Evolutionary conservation across 208 protist species (phyloP), one percentile per base, ranked within the genome.

Genomic region (Acanthamoeba royreba): DNA sequence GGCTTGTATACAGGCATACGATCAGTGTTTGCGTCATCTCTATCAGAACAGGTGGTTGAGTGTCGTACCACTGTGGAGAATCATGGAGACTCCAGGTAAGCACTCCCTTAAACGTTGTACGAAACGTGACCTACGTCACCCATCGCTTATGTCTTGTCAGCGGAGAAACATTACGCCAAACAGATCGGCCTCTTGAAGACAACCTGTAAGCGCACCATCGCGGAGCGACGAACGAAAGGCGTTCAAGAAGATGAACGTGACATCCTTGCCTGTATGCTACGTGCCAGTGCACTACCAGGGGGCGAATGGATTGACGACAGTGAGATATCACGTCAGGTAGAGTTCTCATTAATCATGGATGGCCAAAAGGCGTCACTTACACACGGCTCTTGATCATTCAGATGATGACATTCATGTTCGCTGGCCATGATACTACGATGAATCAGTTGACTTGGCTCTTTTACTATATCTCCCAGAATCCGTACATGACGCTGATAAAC

Each of bases 401-500:
- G 74, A 85, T 85, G 74, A 85, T 85, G 25, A 85, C 74, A 35
- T 85, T 85, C 45, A 53, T 85, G 74, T 49, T 85, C 45, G 74
- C 74, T n/a, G 74, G 74, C 45, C 40, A 85, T 11, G 35, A 83
- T 25, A 47, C 42, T 35, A 49, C 42, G 11, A 83, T 83, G 42
- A 83, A 47, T 28, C 42, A 43, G 19, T 5, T 85, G 74, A 43
- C 45, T 52, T 47, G 25, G 35, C 45, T 85, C 74, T 85, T 85
- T 35, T 49, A 53, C 40, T 49, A 43, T 28, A 43, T 53, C 38
- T 43, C 74, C 35, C 38, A 85, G 28, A 31, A n/a, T n/a, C n/a
- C n/a, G n/a, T n/a, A n/a, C n/a, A n/a, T n/a, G n/a, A n/a, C n/a
- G n/a, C n/a, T n/a, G n/a, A n/a, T n/a, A n/a, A n/a, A n/a, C n/a